Base-by-base conservation (phyloP, 2,329 filamentous ascomycete species). In the Penicillium polonicum region DNA sequence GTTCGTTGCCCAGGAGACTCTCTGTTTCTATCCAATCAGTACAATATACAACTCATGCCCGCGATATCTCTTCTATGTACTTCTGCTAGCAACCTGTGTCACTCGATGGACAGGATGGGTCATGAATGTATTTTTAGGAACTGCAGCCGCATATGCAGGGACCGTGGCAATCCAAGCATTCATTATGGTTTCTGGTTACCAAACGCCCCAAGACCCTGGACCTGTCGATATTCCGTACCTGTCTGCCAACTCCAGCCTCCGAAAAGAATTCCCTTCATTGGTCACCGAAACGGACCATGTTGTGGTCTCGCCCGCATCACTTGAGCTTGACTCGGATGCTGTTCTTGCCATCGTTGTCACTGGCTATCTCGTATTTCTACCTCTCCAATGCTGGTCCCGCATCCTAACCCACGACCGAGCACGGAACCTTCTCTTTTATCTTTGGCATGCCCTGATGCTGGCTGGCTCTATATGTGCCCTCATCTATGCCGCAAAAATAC, bases 271-370 rank as follows among this genome's bases (percentile, higher is more conserved):
- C 27, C 65, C 65, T 2, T 52, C 58, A 5, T 45, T 73, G 0
- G 43, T 70, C 19, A 71, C 67, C 0, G 53, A 62, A 4, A 60
- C 55, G 9, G 46, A 58, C 13, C 25, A 54, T 9, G 27, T 73
- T 6, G 15, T 52, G 8, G n/a, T 73, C 13, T 63, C 63, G n/a
- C 71, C 71, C 0, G 70, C 61, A 6, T 64, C 70, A 4, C 45
- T 71, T 6, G 71, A 73, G 35, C 61, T 73, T 2, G 71, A 73
- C 36, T 63, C 65, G 3, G 71, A 73, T 55, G 71, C 71, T 5
- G 66, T 73, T 8, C 62, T 70, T n/a, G 70, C 69, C 5, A 68
- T 73, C 6, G 70, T 73, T 4, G 62, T 73, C 23, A 72, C 71
- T 1, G 70, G 68, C 2, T 73, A 73, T 48, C 68, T 73, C 5